Conservation (phyloP, 2,329 filamentous ascomycete species). For the Colletotrichum agaves region DNA sequence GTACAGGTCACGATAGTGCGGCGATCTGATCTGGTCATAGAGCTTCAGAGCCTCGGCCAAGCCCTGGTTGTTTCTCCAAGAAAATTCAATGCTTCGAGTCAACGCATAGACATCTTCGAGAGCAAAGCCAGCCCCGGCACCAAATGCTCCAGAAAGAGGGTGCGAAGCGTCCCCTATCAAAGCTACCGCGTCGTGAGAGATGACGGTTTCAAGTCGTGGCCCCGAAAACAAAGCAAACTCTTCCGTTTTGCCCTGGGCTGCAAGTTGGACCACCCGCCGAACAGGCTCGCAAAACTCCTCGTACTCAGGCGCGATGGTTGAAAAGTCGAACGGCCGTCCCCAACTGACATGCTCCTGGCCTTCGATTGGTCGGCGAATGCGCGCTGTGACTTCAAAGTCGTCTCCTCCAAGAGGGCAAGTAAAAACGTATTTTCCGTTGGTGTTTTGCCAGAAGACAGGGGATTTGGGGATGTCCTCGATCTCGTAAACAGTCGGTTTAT, state of each 20-base stretch:
- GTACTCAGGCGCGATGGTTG: conserved; percentile 40
- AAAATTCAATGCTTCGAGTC: conserved; percentile 41
- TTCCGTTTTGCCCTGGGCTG: conserved; percentile 42
- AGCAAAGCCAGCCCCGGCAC: conserved; percentile 52
- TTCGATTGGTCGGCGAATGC: conserved; percentile 40
- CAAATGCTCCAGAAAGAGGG: conserved; percentile 59
- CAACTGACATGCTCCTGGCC: conserved; percentile 45
- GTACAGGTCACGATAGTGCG: conserved; percentile 44
- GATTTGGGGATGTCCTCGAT: conserved; percentile 45
- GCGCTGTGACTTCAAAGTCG: conserved; percentile 48
- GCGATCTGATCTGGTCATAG: conserved; percentile 44
- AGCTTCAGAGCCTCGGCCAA: conserved; percentile 41
- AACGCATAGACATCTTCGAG: conserved; percentile 47
- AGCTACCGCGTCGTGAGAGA: conserved; percentile 47
- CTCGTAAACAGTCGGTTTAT: conserved; percentile 40
- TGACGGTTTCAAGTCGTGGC: conserved; percentile 43
- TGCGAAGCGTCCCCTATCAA: conserved; percentile 67
- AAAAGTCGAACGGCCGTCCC: conserved; percentile 42
- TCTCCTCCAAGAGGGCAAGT: conserved; percentile 47
- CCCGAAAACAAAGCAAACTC: conserved; percentile 47
- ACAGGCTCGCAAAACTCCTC: conserved; percentile 46
- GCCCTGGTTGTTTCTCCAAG: conserved; percentile 35
- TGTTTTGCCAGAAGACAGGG: conserved; percentile 47
- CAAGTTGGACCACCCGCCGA: conserved; percentile 43
- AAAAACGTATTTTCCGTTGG: conserved; percentile 46